These are phyloP conservation scores for Juncus effusus DNA, from an alignment of 176 grass and related monocot species.

Conservation along the genomic window DNA sequence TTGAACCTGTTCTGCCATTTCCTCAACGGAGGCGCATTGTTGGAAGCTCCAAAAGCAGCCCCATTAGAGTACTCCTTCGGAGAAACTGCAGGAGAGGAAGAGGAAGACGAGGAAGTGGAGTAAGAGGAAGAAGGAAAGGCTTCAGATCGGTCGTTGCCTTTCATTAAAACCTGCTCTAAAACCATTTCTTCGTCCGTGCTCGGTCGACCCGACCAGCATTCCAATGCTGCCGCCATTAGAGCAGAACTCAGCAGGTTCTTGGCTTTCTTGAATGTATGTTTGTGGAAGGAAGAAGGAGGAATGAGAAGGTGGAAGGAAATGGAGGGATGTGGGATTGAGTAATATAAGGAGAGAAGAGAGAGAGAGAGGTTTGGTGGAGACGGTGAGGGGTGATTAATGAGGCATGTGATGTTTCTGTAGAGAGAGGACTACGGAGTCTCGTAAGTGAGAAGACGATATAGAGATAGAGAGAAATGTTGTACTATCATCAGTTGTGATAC, in stretches of 20 bases:
- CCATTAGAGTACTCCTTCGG: constrained; percentile 6
- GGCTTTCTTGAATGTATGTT: constrained; percentile 18
- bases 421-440: constrained; percentile 7
- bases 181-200: constrained; percentile 98
- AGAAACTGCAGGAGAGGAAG: constrained; percentile 20
- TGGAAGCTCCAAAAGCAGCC: constrained; percentile 8
- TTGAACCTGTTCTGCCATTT: constrained; percentile 95
- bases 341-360: background rate
- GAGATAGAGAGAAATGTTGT: background rate
- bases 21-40: constrained; percentile 36
- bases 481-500: too few species aligned
- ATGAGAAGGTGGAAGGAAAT: too few species aligned
- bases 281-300: background rate
- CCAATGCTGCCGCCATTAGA: constrained; percentile 83
- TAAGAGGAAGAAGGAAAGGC: constrained; percentile 48
- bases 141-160: constrained; percentile 68
- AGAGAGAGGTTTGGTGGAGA: background rate
- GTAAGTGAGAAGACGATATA: background rate
- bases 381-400: constrained; percentile 14
- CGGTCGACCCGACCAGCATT: constrained; percentile 97
- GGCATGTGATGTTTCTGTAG: constrained; percentile 29
- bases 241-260: constrained; percentile 3
- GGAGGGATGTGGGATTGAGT: too few species aligned
- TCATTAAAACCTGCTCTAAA: constrained; percentile 94
- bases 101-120: constrained; percentile 33